A percentile compares a stretch with the other conserved stretches of the same genome.
Evolutionary conservation across 129 eudicot genomes (phyloP).

Genomic region (Chrysanthemum lavandulifolium): DNA sequence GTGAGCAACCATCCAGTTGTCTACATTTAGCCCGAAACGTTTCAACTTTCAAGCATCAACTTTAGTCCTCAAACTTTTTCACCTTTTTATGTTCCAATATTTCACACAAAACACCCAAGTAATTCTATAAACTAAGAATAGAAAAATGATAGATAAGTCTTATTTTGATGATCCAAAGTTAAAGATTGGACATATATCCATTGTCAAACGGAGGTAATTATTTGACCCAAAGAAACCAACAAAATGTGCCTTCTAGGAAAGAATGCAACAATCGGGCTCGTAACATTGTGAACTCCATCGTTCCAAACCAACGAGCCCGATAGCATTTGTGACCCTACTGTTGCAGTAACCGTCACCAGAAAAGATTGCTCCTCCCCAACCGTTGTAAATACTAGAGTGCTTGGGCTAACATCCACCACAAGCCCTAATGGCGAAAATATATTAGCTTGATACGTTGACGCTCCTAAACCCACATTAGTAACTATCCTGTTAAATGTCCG

Average conservation of each 20-base stretch:
- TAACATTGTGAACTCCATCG: constrained; percentile 51
- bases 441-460: constrained; percentile 31
- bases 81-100: no score
- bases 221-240: constrained; percentile 9
- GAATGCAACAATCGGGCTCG: constrained; percentile 62
- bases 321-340: constrained; percentile 1
- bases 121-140: not conserved
- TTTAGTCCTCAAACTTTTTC: no score
- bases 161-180: no score
- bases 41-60: no score
- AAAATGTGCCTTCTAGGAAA: not conserved
- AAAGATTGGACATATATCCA: no score
- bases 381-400: constrained; percentile 30
- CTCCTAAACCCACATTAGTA: constrained; percentile 49
- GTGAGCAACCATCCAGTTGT: no score
- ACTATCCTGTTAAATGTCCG: constrained; percentile 40
- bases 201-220: not conserved
- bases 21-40: no score
- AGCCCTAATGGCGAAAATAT: constrained; percentile 41
- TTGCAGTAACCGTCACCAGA: constrained; percentile 42
- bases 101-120: not conserved
- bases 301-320: constrained; percentile 67
- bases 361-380: constrained; percentile 43
- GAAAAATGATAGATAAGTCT: not conserved
- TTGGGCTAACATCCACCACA: constrained; percentile 37